Evolutionary conservation across 306 rosid species (phyloP), one percentile per base, ranked within the genome.

Genomic region (Lathyrus oleraceus): DNA sequence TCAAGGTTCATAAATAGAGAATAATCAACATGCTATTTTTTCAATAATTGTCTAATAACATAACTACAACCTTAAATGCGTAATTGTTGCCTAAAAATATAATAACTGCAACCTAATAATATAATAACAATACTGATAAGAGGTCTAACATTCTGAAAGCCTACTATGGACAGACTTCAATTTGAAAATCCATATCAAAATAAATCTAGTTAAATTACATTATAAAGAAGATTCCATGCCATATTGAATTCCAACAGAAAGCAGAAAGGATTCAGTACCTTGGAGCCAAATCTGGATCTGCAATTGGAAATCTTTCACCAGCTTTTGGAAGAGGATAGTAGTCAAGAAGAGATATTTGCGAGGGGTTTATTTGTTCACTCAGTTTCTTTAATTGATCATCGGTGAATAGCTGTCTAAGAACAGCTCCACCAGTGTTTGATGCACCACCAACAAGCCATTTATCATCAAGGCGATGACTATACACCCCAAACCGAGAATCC

Each of bases 371-470:
- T 30, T 85, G 85, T 81, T 79, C 81, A 49, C 96, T 92, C 76
- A 92, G 73, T 52, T 82, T 77, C 82, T 71, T 85, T 73, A 92
- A 76, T 73, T 85, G 85, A 69, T 85, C 84, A 58, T 92, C 96
- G 0, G 91, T 88, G 71, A 92, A 92, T 4, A 92, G 61, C 78
- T 86, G 85, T 76, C 91, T 87, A 71, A 92, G 96, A 74, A 85
- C 92, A 45, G 91, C 93, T 76, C 96, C 96, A 10, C 98, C 96
- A 2, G 96, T 86, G 83, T 92, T 92, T 79, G 98, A 92, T 61
- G 98, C 98, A 48, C 96, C 98, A 63, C 96, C 98, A 76, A 92
- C 98, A 4, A 92, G 96, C 98, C 96, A 92, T 81, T 86, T 86
- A 81, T 88, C 90, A 61, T 88, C 98, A n/a, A 92, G 93, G 65